These are phyloP conservation scores for Heritiera fomes DNA, from an alignment of 345 rosid genomes.

Conservation along the genomic window DNA sequence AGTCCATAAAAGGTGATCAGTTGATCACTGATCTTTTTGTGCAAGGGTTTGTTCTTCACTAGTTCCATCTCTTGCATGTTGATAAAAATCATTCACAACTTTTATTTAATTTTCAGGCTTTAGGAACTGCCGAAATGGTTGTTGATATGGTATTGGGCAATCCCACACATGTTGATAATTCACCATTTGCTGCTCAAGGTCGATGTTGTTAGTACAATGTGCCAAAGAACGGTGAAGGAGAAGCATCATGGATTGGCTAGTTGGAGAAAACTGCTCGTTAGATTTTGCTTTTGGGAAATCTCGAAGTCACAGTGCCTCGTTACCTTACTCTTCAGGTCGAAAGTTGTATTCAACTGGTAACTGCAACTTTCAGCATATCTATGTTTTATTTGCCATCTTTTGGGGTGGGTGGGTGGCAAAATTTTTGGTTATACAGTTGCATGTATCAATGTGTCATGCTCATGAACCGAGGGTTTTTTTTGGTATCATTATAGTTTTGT, in stretches of 20 bases:
- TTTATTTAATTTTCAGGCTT: conserved; percentile 56
- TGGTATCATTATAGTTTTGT: neutral
- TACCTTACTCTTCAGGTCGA: neutral
- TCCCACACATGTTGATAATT: conserved; percentile 44
- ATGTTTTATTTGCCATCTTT: neutral
- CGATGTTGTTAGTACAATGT: conserved; percentile 35
- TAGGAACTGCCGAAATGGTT: conserved; percentile 90
- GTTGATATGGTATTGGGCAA: conserved; percentile 70
- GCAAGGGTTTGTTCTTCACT: neutral
- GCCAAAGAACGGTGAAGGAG: conserved; percentile 11
- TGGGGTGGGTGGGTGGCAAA: neutral
- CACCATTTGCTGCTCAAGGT: conserved; percentile 55
- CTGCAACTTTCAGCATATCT: neutral
- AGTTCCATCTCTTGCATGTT: neutral
- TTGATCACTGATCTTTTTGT: neutral
- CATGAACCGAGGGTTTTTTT: neutral
- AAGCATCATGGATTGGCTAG: neutral
- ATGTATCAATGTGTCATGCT: neutral
- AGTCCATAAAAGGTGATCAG: neutral
- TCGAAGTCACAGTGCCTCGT: neutral
- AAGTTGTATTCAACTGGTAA: neutral
- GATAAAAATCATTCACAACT: conserved; percentile 8
- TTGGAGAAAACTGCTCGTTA: neutral
- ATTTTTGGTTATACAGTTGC: neutral
- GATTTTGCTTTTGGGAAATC: neutral